These are phyloP conservation scores for Stagonosporopsis cucurbitacearum DNA, from an alignment of 2,329 filamentous ascomycete species.

Conservation along the genomic window DNA sequence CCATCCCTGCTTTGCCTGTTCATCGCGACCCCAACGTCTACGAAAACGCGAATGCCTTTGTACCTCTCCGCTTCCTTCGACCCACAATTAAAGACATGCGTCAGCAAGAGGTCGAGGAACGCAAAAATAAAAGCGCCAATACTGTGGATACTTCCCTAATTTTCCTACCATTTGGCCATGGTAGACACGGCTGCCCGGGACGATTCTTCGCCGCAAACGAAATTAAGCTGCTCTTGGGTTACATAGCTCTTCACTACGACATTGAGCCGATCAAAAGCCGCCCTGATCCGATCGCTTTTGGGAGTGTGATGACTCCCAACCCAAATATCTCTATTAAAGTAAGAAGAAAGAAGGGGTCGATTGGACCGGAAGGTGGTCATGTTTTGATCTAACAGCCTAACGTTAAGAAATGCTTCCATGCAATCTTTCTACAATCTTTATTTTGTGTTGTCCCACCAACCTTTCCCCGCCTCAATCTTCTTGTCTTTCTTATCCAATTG, in stretches of 20 bases:
- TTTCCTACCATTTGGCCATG: neutral
- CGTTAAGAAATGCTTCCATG: too few species aligned
- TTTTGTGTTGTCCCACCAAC: neutral
- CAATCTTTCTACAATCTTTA: neutral
- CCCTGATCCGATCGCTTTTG: neutral
- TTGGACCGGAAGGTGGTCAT: too few species aligned
- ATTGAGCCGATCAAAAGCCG: neutral
- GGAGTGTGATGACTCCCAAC: neutral
- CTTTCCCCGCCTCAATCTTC: neutral
- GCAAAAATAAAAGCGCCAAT: neutral
- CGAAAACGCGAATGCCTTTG: neutral
- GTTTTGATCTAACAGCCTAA: too few species aligned
- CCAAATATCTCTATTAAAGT: neutral
- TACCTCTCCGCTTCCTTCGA: neutral
- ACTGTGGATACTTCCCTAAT: neutral
- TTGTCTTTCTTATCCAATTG: neutral
- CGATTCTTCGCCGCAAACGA: neutral
- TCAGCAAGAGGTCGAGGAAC: neutral
- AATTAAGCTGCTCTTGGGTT: slow-evolving; percentile 1
- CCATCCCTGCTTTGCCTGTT: neutral
- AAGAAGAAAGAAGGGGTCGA: neutral
- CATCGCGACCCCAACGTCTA: neutral
- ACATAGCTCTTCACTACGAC: neutral
- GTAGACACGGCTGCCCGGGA: neutral
- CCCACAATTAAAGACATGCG: neutral